A percentile compares a stretch with the other conserved stretches of the same genome.
Conservation (phyloP, 192 early-diverging fungal species). For the Jimgerdemannia lactiflua region DNA sequence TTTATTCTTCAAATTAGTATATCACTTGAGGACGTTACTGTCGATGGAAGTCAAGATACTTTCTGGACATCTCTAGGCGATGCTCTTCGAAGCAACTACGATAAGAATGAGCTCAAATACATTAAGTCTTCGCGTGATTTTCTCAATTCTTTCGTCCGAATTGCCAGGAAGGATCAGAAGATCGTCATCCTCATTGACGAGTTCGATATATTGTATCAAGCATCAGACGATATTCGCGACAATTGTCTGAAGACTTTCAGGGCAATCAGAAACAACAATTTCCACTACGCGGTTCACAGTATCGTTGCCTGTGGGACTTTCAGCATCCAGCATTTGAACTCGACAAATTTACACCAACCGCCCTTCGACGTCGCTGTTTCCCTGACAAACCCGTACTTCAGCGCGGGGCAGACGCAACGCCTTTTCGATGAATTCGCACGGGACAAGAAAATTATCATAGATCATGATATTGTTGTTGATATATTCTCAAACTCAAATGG, state of each 20-base stretch:
- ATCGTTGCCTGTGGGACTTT: neutral
- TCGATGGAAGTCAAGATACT: constrained; percentile 26
- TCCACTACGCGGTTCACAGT: neutral
- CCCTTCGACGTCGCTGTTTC: neutral
- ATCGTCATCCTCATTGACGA: constrained; percentile 20
- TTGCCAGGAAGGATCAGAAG: neutral
- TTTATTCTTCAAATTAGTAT: neutral
- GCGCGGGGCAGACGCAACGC: neutral
- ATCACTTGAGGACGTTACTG: constrained; percentile 29
- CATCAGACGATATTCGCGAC: neutral
- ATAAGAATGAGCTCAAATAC: neutral
- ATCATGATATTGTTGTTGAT: neutral
- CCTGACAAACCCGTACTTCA: constrained; percentile 6
- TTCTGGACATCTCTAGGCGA: constrained; percentile 2
- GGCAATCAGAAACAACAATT: constrained; percentile 7
- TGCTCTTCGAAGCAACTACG: neutral
- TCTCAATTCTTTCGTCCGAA: neutral
- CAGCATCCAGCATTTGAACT: constrained; percentile 5
- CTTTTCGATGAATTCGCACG: constrained; percentile 10
- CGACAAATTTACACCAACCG: neutral
- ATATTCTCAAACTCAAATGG: neutral
- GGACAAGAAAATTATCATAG: neutral
- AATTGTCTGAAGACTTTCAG: neutral
- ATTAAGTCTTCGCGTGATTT: constrained; percentile 8
- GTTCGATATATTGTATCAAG: constrained; percentile 13